These are phyloP conservation scores for Boletus subparvulus DNA, from an alignment of 768 basidiomycete species.

Conservation along the genomic window DNA sequence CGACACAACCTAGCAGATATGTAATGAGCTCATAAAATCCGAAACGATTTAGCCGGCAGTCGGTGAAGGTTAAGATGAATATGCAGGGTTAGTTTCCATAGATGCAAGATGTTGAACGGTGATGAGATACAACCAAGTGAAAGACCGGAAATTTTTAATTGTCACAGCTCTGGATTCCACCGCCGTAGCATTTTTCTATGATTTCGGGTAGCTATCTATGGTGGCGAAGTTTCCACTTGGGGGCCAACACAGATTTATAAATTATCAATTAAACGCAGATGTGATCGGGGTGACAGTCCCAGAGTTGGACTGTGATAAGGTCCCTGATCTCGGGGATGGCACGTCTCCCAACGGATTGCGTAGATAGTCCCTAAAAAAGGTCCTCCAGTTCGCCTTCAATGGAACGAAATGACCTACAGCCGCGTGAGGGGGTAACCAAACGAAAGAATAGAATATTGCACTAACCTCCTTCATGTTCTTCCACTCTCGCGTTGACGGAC, in stretches of 20 bases:
- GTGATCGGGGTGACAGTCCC: constrained; percentile 47
- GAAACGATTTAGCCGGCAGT: too few species aligned
- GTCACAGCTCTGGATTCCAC: background rate
- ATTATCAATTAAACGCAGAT: constrained; percentile 3
- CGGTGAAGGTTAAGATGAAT: too few species aligned
- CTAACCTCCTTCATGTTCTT: constrained; percentile 73
- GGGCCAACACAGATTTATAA: background rate
- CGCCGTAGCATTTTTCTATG: background rate
- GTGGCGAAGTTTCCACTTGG: background rate
- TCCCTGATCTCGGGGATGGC: constrained; percentile 42
- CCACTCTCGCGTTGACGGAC: constrained; percentile 46
- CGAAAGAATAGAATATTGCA: constrained; percentile 2
- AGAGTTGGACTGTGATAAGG: constrained; percentile 40
- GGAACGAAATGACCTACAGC: constrained; percentile 79
- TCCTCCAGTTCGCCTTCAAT: constrained; percentile 71
- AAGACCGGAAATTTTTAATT: background rate
- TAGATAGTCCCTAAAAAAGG: constrained; percentile 70
- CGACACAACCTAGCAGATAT: too few species aligned
- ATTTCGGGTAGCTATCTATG: constrained; percentile 6
- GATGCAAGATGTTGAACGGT: background rate
- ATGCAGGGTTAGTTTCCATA: background rate
- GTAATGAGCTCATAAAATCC: too few species aligned
- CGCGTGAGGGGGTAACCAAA: background rate
- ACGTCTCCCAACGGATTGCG: constrained; percentile 47
- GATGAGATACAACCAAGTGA: background rate